Evolutionary conservation across 2,329 filamentous ascomycete genomes (phyloP), one percentile per base, ranked within the genome.

Genomic region (Emmonsiellopsis sp.): DNA sequence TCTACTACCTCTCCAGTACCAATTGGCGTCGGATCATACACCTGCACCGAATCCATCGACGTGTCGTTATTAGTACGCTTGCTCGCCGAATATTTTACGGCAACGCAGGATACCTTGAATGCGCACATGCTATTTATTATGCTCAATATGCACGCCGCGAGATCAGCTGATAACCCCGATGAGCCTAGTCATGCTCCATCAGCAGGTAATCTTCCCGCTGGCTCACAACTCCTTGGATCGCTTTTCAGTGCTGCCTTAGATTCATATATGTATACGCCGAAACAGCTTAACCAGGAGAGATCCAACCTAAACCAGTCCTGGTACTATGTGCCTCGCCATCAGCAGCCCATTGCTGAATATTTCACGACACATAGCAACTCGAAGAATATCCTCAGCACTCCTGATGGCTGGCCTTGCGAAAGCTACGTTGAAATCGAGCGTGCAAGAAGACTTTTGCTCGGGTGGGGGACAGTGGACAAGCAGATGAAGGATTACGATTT

Each of bases 361-460:
- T 83, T 80, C 54, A 68, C 68, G 5, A 69, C 71, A 1, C 62
- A 74, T 7, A 61, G 65, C 32, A 59, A 69, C 42, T 47, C 59
- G 9, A 59, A 66, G 2, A 69, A 72, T 14, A 59, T 65, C 6
- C 67, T 68, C 37, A 72, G 71, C 17, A 84, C 82, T 0, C 62
- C 71, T 0, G 74, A 83, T 65, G 83, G 83, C 9, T 86, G 83
- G 83, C 83, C 83, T 0, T 78, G 76, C n/a, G 77, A 81, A 58
- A 73, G 75, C 17, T 82, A 76, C 58, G 65, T 84, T 36, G 79
- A 82, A 58, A 73, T 84, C 44, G 69, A 72, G 2, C 68, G 74
- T 46, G 71, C 73, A n/a, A 75, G 75, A 57, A 72, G 83, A 34
- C 59, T 85, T 2, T 61, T 86, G 2, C 63, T 79, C 7, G 74